A percentile compares a stretch with the other conserved stretches of the same genome.
phyloP scores from a whole-genome alignment of 371 early-diverging fungal genomes.

The Capniomyces stellatus region DNA sequence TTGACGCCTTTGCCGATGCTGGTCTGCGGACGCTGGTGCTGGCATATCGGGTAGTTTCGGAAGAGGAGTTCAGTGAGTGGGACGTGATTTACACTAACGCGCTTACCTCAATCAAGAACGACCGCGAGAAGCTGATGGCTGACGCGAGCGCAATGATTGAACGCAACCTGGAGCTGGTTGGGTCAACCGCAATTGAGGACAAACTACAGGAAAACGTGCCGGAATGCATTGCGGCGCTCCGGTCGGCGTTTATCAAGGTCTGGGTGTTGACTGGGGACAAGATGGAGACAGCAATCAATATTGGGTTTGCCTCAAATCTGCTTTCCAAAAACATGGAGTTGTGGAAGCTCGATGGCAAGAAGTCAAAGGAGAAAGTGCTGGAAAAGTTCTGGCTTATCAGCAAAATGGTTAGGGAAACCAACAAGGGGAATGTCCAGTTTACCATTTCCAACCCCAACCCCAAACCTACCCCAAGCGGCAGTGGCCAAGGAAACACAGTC shows the following conservation, averaged over 20 bases:
- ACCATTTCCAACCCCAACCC: neutral
- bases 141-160: conserved; percentile 59
- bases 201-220: conserved; percentile 92
- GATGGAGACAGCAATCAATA: conserved; percentile 97
- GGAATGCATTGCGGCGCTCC: conserved; percentile 66
- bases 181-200: conserved; percentile 97
- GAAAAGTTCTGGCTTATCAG: conserved; percentile 29
- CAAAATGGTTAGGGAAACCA: conserved; percentile 13
- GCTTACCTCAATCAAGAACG: conserved; percentile 37
- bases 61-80: conserved; percentile 55
- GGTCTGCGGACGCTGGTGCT: conserved; percentile 82
- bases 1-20: conserved; percentile 56
- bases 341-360: conserved; percentile 42
- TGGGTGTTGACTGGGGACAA: conserved; percentile 99
- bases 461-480: neutral
- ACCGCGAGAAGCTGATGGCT: conserved; percentile 56
- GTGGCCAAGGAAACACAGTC: neutral
- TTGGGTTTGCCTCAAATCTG: conserved; percentile 78
- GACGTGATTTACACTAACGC: conserved; percentile 44
- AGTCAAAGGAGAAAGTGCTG: conserved; percentile 20
- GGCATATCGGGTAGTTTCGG: conserved; percentile 46
- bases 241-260: conserved; percentile 84
- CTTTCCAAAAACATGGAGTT: conserved; percentile 52
- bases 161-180: conserved; percentile 56
- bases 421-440: neutral